Base-by-base conservation (phyloP, 495 filamentous ascomycete genomes). In the Entonaema liquescens region DNA sequence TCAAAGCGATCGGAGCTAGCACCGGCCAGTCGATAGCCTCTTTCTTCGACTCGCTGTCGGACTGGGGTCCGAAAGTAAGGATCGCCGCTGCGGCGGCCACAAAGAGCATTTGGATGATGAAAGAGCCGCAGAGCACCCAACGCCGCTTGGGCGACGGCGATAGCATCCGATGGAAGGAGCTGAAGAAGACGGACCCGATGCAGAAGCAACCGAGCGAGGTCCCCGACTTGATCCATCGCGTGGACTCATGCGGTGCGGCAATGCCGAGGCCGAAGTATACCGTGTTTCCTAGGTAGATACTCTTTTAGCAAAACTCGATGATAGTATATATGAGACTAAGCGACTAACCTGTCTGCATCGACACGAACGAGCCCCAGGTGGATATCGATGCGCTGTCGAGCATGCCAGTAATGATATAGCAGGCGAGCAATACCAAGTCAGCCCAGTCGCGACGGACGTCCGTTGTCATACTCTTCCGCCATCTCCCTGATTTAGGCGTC, bases 361-460 rank as follows among this genome's bases (percentile, higher is more conserved):
- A 90, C 25, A 91, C 90, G 71, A 93, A 93, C 1, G 88, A 88
- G 12, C 90, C 90, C 91, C 91, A 93, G 25, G 89, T 89, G 26
- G 87, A 89, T 54, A 91, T 88, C 8, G 90, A 86, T 1, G 89
- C 85, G 81, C 88, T 90, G 75, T 93, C 91, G 6, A 93, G 83
- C 0, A 93, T 79, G 2, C 91, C 91, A 8, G 90, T 93, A 76
- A 91, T 90, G 62, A 90, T 78, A 70, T 92, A 93, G 77, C 89
- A 90, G 56, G 84, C 77, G 2, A 93, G 81, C 7, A 93, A 81
- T 12, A 91, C 67, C 0, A 90, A 31, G 70, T 92, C 89, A 23
- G 86, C 87, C 77, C 86, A 83, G 28, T 83, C 78, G 0, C 86
- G 82, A 54, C 80, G 79, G 55, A 92, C 77, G 50, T 88, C 80